A percentile compares a stretch with the other conserved stretches of the same genome.
Conservation (phyloP, 2,329 filamentous ascomycete genomes). For the Hypoxylon sp. region DNA sequence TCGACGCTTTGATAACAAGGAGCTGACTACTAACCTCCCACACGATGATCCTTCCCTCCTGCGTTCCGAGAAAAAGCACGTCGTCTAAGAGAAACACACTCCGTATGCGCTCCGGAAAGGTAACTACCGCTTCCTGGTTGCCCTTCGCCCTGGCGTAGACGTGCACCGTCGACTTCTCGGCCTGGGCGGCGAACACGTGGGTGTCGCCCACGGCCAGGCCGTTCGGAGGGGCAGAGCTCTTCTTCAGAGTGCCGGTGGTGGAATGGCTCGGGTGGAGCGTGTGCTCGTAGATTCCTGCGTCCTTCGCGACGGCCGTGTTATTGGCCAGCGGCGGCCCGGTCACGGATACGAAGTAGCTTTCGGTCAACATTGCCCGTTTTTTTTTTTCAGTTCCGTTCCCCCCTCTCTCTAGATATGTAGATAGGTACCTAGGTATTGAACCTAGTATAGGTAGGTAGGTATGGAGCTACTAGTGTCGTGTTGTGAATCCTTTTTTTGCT, state of each 20-base stretch:
- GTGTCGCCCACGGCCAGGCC: conserved; percentile 81
- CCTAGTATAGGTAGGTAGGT: too few relatives aligned
- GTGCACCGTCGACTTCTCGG: conserved; percentile 90
- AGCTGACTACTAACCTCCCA: conserved; percentile 89
- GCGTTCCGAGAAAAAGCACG: conserved; percentile 81
- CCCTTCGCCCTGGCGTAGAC: conserved; percentile 87
- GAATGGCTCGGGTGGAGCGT: conserved; percentile 79
- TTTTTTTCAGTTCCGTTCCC: too few relatives aligned
- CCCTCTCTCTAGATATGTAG: too few relatives aligned
- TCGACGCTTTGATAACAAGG: conserved; percentile 1
- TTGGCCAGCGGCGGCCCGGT: conserved; percentile 65
- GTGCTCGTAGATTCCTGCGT: conserved; percentile 88
- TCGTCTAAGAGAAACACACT: conserved; percentile 77
- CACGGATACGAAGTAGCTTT: conserved; percentile 67
- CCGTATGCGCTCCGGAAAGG: conserved; percentile 86
- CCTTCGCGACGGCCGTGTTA: conserved; percentile 73
- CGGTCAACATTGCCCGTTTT: conserved; percentile 67
- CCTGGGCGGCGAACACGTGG: conserved; percentile 91
- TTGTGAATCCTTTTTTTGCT: too few relatives aligned
- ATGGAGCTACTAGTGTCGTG: too few relatives aligned
- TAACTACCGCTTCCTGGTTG: conserved; percentile 87
- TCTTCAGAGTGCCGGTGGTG: conserved; percentile 86
- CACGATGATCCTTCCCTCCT: conserved; percentile 83
- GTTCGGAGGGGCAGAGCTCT: conserved; percentile 82
- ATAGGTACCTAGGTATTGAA: too few relatives aligned